Conservation (phyloP, 2,329 filamentous ascomycete species). For the Ophiocordyceps robertsii region DNA sequence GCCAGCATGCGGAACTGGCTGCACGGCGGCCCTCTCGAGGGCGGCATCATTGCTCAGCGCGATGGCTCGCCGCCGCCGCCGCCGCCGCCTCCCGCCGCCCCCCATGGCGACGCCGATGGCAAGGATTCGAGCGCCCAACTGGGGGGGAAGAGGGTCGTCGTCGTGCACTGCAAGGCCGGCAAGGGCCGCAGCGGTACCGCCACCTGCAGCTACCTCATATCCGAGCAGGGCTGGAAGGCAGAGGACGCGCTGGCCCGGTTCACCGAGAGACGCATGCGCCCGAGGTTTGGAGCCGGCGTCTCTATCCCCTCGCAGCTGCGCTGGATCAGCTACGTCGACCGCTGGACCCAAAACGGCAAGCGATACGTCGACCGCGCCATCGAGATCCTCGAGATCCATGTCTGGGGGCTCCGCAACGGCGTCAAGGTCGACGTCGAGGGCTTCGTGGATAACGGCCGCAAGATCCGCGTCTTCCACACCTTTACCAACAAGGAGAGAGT, state of each 20-base stretch:
- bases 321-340: slow-evolving; percentile 78
- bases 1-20: slow-evolving; percentile 89
- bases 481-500: slow-evolving; percentile 63
- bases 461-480: slow-evolving; percentile 70
- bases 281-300: slow-evolving; percentile 76
- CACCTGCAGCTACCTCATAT: slow-evolving; percentile 79
- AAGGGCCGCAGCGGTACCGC: slow-evolving; percentile 88
- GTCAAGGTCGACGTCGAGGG: slow-evolving; percentile 81
- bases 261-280: slow-evolving; percentile 78
- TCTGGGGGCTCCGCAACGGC: slow-evolving; percentile 77
- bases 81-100: neutral
- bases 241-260: slow-evolving; percentile 41
- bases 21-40: slow-evolving; percentile 32
- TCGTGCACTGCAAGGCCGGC: slow-evolving; percentile 94
- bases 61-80: slow-evolving; percentile 3
- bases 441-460: slow-evolving; percentile 77
- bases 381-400: slow-evolving; percentile 78
- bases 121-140: slow-evolving; percentile 7
- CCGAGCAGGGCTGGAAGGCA: slow-evolving; percentile 55
- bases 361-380: slow-evolving; percentile 70
- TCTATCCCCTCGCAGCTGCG: slow-evolving; percentile 87
- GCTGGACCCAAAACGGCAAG: slow-evolving; percentile 65
- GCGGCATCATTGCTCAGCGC: slow-evolving; percentile 3
- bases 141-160: slow-evolving; percentile 50
- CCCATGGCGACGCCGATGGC: neutral